Percentiles rank a stretch among this genome's conserved stretches.
These are phyloP conservation scores for Lasiodiplodia citricola DNA, from an alignment of 2,329 filamentous ascomycete species.

Conservation along the genomic window DNA sequence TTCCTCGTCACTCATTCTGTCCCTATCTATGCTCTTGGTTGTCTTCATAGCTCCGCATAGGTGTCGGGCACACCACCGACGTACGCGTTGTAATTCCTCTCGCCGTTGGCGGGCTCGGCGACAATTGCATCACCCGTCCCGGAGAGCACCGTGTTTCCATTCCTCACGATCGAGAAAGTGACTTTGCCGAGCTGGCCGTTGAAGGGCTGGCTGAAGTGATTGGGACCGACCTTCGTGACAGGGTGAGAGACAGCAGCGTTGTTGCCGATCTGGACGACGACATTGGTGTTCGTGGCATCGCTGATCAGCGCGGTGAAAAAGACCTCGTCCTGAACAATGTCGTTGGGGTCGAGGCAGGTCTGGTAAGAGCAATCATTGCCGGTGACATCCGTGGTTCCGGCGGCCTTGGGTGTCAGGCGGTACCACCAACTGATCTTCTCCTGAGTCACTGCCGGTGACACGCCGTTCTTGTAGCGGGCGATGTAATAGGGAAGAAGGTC, in stretches of 20 bases:
- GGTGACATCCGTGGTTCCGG: conserved; percentile 45
- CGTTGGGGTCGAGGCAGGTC: conserved; percentile 35
- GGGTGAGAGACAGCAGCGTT: conserved; percentile 15
- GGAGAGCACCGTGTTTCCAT: conserved; percentile 18
- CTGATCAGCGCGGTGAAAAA: conserved; percentile 48
- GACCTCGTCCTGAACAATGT: conserved; percentile 51
- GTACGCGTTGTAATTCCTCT: conserved; percentile 31
- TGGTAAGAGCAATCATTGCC: conserved; percentile 37
- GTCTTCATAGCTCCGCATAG: not conserved
- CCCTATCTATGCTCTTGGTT: too few species aligned
- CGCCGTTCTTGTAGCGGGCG: conserved; percentile 54
- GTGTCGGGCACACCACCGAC: conserved; percentile 27
- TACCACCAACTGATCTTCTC: conserved; percentile 53
- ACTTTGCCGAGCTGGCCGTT: conserved; percentile 29
- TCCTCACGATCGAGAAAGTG: conserved; percentile 26
- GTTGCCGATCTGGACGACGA: conserved; percentile 27
- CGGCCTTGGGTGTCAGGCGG: conserved; percentile 43
- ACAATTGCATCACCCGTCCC: conserved; percentile 25
- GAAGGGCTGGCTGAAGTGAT: conserved; percentile 28
- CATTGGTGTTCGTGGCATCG: conserved; percentile 11
- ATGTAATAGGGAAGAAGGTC: conserved; percentile 58
- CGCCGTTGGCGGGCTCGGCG: conserved; percentile 11
- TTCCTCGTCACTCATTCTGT: not conserved
- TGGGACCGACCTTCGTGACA: conserved; percentile 16
- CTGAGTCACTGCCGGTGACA: conserved; percentile 33